Conservation (phyloP, 495 filamentous ascomycete species). For the Daldinia childiae region DNA sequence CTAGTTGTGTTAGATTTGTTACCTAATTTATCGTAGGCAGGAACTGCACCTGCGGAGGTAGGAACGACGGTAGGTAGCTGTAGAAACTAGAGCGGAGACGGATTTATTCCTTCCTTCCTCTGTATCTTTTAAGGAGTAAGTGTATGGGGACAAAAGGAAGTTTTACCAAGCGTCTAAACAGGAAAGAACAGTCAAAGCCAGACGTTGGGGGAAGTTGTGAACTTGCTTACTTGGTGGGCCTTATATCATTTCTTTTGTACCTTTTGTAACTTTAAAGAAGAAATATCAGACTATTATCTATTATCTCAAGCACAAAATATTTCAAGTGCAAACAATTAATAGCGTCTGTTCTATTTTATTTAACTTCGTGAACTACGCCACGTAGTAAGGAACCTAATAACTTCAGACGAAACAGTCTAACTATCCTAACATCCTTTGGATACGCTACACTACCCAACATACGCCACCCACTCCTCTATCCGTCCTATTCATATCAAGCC, state of each 20-base stretch:
- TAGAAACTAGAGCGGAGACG: background rate
- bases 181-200: background rate
- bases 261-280: background rate
- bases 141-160: background rate
- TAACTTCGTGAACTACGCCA: background rate
- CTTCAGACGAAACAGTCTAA: background rate
- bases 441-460: background rate
- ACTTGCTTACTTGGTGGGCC: background rate
- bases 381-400: background rate
- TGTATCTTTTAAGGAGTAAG: too few relatives aligned
- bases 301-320: background rate
- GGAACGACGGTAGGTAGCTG: background rate
- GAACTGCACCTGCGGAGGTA: background rate
- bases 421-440: background rate
- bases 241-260: background rate
- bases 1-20: background rate
- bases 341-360: background rate
- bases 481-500: background rate
- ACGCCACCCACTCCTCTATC: background rate
- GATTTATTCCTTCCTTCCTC: background rate
- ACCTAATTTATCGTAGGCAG: background rate
- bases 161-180: background rate
- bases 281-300: background rate
- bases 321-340: background rate
- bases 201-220: background rate